phyloP scores from a whole-genome alignment of 371 early-diverging fungal genomes.

The Zychaea mexicana region DNA sequence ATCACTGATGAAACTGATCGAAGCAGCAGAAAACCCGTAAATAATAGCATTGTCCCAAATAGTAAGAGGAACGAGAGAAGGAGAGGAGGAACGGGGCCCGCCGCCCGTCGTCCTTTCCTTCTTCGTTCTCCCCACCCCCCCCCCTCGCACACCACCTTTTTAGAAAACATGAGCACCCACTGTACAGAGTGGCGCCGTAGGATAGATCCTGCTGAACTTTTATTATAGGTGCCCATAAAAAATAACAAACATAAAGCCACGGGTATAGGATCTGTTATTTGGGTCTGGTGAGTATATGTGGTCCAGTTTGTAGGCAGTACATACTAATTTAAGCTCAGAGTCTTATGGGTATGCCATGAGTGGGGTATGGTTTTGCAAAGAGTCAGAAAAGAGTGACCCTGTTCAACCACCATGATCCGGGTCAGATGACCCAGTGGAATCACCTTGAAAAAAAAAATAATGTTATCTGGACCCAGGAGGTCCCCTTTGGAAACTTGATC shows the following conservation, averaged over 20 bases:
- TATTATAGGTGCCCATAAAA: no score
- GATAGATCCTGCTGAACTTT: no score
- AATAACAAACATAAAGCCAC: no score
- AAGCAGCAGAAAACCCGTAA: neutral
- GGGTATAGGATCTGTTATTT: no score
- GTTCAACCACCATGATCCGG: neutral
- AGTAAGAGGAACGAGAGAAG: neutral
- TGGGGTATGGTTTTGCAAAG: no score
- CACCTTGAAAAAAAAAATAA: neutral
- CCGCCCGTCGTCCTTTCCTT: no score
- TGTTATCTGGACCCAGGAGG: neutral
- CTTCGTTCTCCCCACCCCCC: no score
- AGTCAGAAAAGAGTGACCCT: no score
- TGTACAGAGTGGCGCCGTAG: no score
- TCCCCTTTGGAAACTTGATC: neutral
- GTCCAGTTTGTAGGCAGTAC: no score
- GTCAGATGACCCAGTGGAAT: neutral
- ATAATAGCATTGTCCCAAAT: neutral
- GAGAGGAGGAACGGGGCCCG: neutral
- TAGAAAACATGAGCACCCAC: neutral
- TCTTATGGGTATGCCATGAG: neutral
- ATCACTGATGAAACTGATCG: neutral
- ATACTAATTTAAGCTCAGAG: neutral
- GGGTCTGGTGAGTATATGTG: no score
- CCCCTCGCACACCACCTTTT: no score